Percentiles rank a stretch among this genome's conserved stretches.
These are phyloP conservation scores for Acidiella bohemica DNA, from an alignment of 495 filamentous ascomycete species.

Conservation along the genomic window DNA sequence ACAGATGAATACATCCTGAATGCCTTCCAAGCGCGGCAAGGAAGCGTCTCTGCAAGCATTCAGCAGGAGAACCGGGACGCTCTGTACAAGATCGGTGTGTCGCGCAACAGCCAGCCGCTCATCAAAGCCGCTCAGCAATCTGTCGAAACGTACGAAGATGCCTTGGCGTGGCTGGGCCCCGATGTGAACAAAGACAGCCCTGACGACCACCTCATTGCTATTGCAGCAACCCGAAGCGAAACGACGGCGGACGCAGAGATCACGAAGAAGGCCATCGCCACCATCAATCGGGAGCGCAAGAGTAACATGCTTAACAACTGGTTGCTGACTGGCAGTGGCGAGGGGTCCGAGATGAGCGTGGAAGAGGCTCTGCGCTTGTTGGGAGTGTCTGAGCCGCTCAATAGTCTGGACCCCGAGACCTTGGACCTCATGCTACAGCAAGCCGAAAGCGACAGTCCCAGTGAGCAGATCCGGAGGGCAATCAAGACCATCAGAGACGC, in stretches of 20 bases:
- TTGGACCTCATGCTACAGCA: constrained; percentile 1
- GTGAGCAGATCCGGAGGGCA: constrained; percentile 15
- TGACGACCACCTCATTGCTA: constrained; percentile 48
- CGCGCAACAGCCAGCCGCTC: constrained; percentile 39
- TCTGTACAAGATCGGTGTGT: constrained; percentile 43
- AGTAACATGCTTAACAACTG: constrained; percentile 42
- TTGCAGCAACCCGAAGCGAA: constrained; percentile 15
- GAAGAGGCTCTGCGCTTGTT: constrained; percentile 16
- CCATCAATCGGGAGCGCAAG: constrained; percentile 44
- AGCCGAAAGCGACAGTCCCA: constrained; percentile 8
- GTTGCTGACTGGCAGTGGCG: constrained; percentile 40
- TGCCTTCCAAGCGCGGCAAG: constrained; percentile 41
- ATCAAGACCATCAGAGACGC: constrained; percentile 12
- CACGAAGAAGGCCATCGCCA: constrained; percentile 40
- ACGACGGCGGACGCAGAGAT: constrained; percentile 29
- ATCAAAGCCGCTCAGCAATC: constrained; percentile 43
- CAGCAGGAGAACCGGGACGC: constrained; percentile 39
- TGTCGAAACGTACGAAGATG: constrained; percentile 50
- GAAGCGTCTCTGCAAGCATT: constrained; percentile 30
- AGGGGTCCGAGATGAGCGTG: constrained; percentile 22
- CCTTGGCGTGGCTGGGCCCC: constrained; percentile 38
- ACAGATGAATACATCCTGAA: constrained; percentile 42
- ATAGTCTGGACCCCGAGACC: constrained; percentile 27
- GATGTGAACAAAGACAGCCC: constrained; percentile 36
- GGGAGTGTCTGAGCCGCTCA: constrained; percentile 14